A percentile compares a stretch with the other conserved stretches of the same genome.
phyloP scores from a whole-genome alignment of 2,329 filamentous ascomycete genomes.

The Beauveria sp. region DNA sequence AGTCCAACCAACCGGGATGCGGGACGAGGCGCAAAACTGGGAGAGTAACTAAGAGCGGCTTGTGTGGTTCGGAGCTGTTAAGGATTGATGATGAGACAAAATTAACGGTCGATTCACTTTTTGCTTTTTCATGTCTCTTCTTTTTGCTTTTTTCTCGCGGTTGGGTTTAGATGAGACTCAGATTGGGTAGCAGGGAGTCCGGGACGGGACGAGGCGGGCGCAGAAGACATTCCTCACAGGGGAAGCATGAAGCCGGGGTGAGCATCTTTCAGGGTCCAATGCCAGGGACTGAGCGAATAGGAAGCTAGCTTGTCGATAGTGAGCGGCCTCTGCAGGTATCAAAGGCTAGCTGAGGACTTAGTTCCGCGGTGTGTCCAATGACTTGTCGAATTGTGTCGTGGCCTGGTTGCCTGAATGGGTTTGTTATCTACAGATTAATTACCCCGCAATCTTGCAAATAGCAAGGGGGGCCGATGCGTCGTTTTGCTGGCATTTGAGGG shows the following conservation, averaged over 20 bases:
- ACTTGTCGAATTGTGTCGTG: too few species aligned
- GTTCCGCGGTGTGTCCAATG: neutral
- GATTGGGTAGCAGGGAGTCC: neutral
- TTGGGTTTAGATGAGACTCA: neutral
- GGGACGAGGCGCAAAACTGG: neutral
- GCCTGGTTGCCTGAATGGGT: too few species aligned
- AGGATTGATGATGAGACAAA: neutral
- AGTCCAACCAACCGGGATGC: neutral
- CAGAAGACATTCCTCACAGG: too few species aligned
- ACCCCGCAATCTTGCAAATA: too few species aligned
- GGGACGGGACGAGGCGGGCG: neutral
- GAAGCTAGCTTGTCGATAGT: too few species aligned
- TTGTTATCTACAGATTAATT: too few species aligned
- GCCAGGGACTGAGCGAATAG: too few species aligned
- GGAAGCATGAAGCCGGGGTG: neutral
- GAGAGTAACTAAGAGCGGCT: too few species aligned
- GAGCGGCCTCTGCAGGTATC: too few species aligned
- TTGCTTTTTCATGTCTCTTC: neutral
- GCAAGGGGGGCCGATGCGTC: too few species aligned
- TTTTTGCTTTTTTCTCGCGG: neutral
- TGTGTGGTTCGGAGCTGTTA: too few species aligned
- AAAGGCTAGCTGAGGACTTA: neutral
- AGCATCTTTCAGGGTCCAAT: neutral
- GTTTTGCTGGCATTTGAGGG: neutral
- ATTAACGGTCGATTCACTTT: neutral